phyloP scores from a whole-genome alignment of 2,329 filamentous ascomycete genomes.

The Rugonectria rugulosa region DNA sequence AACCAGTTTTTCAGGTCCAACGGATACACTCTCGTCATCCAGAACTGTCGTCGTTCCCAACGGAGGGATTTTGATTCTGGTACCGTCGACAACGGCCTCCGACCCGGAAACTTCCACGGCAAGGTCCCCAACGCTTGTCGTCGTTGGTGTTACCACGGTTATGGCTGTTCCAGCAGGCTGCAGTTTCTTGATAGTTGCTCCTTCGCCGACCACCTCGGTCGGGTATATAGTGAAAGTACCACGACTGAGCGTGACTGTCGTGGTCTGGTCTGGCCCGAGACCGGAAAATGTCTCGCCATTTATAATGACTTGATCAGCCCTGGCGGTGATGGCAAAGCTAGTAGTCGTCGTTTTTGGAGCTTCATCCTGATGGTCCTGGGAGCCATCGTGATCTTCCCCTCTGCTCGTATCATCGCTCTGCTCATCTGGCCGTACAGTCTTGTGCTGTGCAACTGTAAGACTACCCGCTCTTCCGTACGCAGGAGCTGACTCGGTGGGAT shows the following conservation, averaged over 20 bases:
- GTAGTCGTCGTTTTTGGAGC: constrained; percentile 19
- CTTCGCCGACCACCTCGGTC: constrained; percentile 53
- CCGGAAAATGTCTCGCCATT: constrained; percentile 54
- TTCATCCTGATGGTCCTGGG: constrained; percentile 4
- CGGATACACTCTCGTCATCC: constrained; percentile 42
- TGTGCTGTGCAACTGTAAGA: constrained; percentile 30
- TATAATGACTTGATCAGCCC: constrained; percentile 55
- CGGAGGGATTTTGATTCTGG: constrained; percentile 51
- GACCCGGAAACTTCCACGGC: constrained; percentile 52
- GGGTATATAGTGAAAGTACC: constrained; percentile 59
- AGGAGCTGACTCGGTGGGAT: constrained; percentile 48
- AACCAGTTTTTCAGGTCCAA: constrained; percentile 46
- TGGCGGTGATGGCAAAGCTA: constrained; percentile 52
- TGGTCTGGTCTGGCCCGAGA: constrained; percentile 47
- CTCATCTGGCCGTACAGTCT: constrained; percentile 19
- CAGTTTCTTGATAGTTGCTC: constrained; percentile 53
- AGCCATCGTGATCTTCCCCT: background rate
- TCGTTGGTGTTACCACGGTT: constrained; percentile 46
- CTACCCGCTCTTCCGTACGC: constrained; percentile 40
- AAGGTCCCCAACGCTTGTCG: constrained; percentile 49
- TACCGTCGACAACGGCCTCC: constrained; percentile 51
- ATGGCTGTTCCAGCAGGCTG: constrained; percentile 40
- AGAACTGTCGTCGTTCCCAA: constrained; percentile 46
- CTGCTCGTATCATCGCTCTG: background rate
- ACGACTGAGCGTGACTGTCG: constrained; percentile 50